Evolutionary conservation across 352 stramenopile genomes (phyloP), one percentile per base, ranked within the genome.

Genomic region (Globisporangium yorkense): DNA sequence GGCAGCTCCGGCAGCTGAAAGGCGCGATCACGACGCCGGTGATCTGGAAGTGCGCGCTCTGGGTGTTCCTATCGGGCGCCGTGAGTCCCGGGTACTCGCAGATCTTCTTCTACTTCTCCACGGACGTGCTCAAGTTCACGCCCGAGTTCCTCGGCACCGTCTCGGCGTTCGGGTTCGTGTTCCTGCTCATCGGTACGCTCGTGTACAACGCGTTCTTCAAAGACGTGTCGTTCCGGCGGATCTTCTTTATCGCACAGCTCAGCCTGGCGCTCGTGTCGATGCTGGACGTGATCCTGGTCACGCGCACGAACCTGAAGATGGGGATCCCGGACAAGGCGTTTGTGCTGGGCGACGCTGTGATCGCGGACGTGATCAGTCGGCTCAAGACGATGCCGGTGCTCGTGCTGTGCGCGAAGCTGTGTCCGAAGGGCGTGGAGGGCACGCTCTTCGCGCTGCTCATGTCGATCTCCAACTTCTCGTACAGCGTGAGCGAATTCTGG

Each of bases 361-460:
- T 97, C 21, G 80, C 77, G 2, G 83, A 92, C 58, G 82, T 92
- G 44, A 82, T 92, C 51, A 84, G 83, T 43, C 80, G 83, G 0
- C 67, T 93, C 33, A 93, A 93, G 67, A 88, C 81, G 5, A 94
- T 99, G 71, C 96, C 96, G 3, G 96, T 96, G 43, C 78, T 99
- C 43, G 93, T 98, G 20, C 75, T 99, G 9, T 96, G 94, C 41
- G 92, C 94, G 10, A 92, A 92, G 55, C 66, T 99, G 24, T 99
- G 96, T 58, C 96, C 96, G 9, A 89, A 88, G 50, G 96, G 96
- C 43, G 84, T 98, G 24, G 96, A 99, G 67, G 96, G 95, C 37
- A 97, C 97, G 12, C 71, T 99, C 10, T 99, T 99, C 79, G 96
- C 96, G 6, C 80, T 97, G 44, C 75, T 99, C 51, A 99, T 99